Evolutionary conservation across 2,329 filamentous ascomycete species (phyloP).

Genomic region (Ampelomyces quisqualis): DNA sequence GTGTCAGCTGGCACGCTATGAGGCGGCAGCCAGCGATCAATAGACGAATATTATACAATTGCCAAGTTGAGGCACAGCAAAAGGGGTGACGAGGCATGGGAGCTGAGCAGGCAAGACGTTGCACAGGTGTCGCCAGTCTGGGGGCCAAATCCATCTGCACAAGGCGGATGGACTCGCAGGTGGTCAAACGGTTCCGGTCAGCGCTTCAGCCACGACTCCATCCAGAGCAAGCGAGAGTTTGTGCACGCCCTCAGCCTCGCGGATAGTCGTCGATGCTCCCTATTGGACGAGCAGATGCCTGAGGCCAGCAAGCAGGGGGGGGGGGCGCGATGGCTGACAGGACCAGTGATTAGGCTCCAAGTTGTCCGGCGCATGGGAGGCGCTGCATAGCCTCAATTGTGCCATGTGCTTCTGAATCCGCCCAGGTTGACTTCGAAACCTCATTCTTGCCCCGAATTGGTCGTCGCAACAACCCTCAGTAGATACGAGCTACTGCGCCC

Average conservation of each 20-base stretch:
- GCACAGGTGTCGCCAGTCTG: constrained; percentile 5
- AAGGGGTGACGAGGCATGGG: constrained; percentile 20
- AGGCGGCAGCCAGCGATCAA: constrained; percentile 8
- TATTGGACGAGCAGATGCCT: constrained; percentile 21
- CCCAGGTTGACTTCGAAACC: constrained; percentile 20
- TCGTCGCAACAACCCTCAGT: constrained; percentile 21
- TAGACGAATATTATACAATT: constrained; percentile 19
- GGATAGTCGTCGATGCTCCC: constrained; percentile 10
- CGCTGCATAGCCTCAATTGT: constrained; percentile 32
- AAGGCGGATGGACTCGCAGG: constrained; percentile 10
- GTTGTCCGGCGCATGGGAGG: constrained; percentile 14
- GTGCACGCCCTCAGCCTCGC: constrained; percentile 27
- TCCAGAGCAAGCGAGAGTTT: constrained; percentile 7
- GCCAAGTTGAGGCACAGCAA: constrained; percentile 16
- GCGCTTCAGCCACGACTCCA: constrained; percentile 13
- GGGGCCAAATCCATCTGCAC: constrained; percentile 16
- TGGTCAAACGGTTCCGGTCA: constrained; percentile 21
- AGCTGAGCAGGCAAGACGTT: constrained; percentile 9
- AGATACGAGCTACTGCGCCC: constrained; percentile 25
- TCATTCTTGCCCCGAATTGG: constrained; percentile 22
- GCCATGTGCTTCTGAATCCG: constrained; percentile 8
- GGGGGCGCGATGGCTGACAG: constrained; percentile 24
- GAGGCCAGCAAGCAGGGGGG: constrained; percentile 19
- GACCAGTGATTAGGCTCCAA: constrained; percentile 23
- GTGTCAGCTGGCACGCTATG: constrained; percentile 13